These are phyloP conservation scores for Podospora didyma DNA, from an alignment of 495 filamentous ascomycete genomes.

Conservation along the genomic window DNA sequence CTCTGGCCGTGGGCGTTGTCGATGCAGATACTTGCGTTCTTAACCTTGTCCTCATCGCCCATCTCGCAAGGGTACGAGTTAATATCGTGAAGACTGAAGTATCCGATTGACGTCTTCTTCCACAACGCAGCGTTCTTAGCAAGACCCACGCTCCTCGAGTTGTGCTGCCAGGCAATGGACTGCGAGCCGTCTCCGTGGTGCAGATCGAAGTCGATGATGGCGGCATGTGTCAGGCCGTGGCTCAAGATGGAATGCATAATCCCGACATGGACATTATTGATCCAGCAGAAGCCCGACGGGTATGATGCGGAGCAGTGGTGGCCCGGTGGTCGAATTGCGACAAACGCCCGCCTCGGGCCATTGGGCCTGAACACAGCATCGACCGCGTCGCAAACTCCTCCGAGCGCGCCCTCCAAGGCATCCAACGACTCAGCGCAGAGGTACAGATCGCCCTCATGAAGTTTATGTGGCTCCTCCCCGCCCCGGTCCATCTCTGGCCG, in stretches of 20 bases:
- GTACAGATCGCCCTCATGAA: slow-evolving; percentile 87
- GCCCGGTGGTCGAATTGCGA: slow-evolving; percentile 77
- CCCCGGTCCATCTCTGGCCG: slow-evolving; percentile 53
- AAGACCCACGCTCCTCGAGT: slow-evolving; percentile 52
- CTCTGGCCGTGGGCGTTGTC: slow-evolving; percentile 88
- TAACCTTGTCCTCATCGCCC: slow-evolving; percentile 85
- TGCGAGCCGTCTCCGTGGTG: slow-evolving; percentile 97
- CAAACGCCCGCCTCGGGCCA: slow-evolving; percentile 70
- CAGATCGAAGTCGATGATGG: slow-evolving; percentile 94
- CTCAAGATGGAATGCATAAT: slow-evolving; percentile 81
- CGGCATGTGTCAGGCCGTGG: slow-evolving; percentile 86
- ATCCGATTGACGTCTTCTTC: slow-evolving; percentile 84
- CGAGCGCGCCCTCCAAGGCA: slow-evolving; percentile 84
- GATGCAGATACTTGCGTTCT: slow-evolving; percentile 85
- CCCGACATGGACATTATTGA: slow-evolving; percentile 97
- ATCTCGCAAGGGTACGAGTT: slow-evolving; percentile 94
- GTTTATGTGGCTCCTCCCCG: slow-evolving; percentile 41
- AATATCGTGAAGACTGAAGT: slow-evolving; percentile 95
- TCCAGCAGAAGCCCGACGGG: slow-evolving; percentile 96
- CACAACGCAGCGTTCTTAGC: slow-evolving; percentile 63
- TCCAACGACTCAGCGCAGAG: slow-evolving; percentile 78
- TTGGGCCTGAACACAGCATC: slow-evolving; percentile 69
- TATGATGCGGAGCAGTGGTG: slow-evolving; percentile 87
- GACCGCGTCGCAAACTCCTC: slow-evolving; percentile 85
- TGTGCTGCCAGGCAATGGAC: slow-evolving; percentile 84